A percentile compares a stretch with the other conserved stretches of the same genome.
phyloP scores from a whole-genome alignment of 225 moss, liverwort and hornwort genomes.

The Pleurozium schreberi region DNA sequence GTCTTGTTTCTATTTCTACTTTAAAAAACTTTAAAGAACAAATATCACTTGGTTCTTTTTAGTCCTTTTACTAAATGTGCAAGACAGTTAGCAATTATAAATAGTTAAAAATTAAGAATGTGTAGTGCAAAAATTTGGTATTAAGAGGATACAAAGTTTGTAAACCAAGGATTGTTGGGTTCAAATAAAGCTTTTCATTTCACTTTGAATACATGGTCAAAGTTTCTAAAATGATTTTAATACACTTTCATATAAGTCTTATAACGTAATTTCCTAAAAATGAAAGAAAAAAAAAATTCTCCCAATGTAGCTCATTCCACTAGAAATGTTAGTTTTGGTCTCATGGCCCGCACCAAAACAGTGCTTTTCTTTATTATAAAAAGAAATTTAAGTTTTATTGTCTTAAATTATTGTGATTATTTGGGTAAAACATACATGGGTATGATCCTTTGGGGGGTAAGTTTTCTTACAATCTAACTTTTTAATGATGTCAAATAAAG shows the following conservation, averaged over 20 bases:
- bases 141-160: neutral
- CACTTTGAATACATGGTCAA: neutral
- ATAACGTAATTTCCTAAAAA: too few relatives aligned
- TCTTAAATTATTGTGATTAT: too few relatives aligned
- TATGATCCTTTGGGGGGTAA: neutral
- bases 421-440: neutral
- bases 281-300: too few relatives aligned
- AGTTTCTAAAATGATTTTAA: neutral
- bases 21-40: neutral
- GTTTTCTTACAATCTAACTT: neutral
- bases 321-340: neutral
- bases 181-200: neutral
- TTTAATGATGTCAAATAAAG: neutral
- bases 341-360: too few relatives aligned
- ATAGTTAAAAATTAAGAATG: neutral
- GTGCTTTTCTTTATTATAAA: too few relatives aligned
- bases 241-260: too few relatives aligned
- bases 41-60: neutral
- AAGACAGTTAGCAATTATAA: fast-evolving
- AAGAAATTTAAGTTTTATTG: too few relatives aligned
- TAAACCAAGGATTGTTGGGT: fast-evolving
- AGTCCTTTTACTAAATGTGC: fast-evolving
- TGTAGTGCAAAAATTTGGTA: neutral
- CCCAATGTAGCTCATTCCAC: fast-evolving
- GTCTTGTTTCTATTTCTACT: too few relatives aligned